phyloP scores from a whole-genome alignment of 2,329 filamentous ascomycete species.

The Curvularia spicifera region DNA sequence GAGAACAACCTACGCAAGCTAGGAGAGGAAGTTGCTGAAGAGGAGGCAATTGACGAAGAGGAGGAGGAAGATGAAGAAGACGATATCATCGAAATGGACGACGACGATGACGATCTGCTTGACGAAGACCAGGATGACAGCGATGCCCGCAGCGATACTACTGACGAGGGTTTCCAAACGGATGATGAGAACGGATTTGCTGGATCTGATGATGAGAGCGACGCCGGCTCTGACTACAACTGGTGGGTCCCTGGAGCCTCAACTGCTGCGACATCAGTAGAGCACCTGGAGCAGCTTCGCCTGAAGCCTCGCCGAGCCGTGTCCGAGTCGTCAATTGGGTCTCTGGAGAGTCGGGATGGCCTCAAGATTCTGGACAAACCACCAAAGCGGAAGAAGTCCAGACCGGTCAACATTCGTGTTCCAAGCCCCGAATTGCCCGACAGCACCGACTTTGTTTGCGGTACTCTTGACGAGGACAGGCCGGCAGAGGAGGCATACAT shows the following conservation, averaged over 20 bases:
- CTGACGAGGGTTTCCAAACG: slow-evolving; percentile 77
- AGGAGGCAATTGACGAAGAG: slow-evolving; percentile 73
- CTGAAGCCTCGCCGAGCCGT: slow-evolving; percentile 54
- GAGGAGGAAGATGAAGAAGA: slow-evolving; percentile 54
- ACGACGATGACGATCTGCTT: slow-evolving; percentile 52
- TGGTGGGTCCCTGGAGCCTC: slow-evolving; percentile 66
- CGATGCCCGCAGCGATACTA: slow-evolving; percentile 46
- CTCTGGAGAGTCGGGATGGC: slow-evolving; percentile 50
- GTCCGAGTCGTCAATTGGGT: slow-evolving; percentile 63
- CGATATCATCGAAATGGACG: slow-evolving; percentile 50
- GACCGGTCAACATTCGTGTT: slow-evolving; percentile 64
- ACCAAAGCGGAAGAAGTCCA: slow-evolving; percentile 56
- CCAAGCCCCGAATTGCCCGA: slow-evolving; percentile 84
- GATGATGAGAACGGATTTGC: slow-evolving; percentile 78
- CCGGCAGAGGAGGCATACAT: slow-evolving; percentile 94
- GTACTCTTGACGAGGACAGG: slow-evolving; percentile 93
- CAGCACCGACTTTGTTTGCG: slow-evolving; percentile 98
- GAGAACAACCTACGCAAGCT: slow-evolving; percentile 87
- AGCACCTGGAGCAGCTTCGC: slow-evolving; percentile 56
- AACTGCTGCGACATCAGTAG: slow-evolving; percentile 61
- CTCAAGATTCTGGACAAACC: slow-evolving; percentile 38
- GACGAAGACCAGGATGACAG: slow-evolving; percentile 57
- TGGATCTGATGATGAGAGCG: slow-evolving; percentile 71
- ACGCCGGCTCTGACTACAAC: slow-evolving; percentile 67
- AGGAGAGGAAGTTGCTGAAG: slow-evolving; percentile 81